Evolutionary conservation across 495 filamentous ascomycete species (phyloP).

Genomic region (Xylaria cubensis): DNA sequence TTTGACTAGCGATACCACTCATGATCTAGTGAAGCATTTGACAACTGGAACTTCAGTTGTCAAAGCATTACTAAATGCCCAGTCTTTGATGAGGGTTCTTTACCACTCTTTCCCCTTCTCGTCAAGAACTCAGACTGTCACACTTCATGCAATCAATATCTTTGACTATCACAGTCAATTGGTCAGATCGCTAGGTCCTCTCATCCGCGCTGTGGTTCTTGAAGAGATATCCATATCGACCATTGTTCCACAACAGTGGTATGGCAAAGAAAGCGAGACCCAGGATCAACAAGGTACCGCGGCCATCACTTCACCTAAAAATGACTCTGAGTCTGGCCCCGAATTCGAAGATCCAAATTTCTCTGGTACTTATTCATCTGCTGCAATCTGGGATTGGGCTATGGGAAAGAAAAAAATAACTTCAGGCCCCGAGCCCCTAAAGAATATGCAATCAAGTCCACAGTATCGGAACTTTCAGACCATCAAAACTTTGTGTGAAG

Average conservation of each 20-base stretch:
- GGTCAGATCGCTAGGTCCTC: conserved; percentile 71
- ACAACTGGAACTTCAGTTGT: conserved; percentile 72
- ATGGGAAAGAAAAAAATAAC: conserved; percentile 22
- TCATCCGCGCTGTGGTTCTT: conserved; percentile 79
- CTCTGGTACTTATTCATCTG: conserved; percentile 32
- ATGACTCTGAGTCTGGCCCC: conserved; percentile 8
- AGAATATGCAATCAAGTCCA: conserved; percentile 46
- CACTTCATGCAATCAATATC: conserved; percentile 76
- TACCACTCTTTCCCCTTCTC: conserved; percentile 77
- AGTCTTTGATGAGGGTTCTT: conserved; percentile 74
- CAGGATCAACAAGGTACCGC: conserved; percentile 28
- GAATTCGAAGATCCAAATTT: conserved; percentile 34
- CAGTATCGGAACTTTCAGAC: conserved; percentile 79
- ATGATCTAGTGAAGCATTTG: conserved; percentile 46
- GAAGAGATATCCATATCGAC: conserved; percentile 76
- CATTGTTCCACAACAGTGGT: conserved; percentile 54
- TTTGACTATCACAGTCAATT: conserved; percentile 77
- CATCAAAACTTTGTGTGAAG: conserved; percentile 76
- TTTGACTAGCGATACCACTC: conserved; percentile 40
- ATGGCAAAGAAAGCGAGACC: conserved; percentile 32
- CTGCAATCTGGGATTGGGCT: conserved; percentile 34
- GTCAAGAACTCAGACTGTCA: conserved; percentile 40
- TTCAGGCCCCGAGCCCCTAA: conserved; percentile 34
- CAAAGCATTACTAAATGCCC: conserved; percentile 76
- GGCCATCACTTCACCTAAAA: conserved; percentile 17